Conservation (phyloP, 208 protist genomes). For the Perkinsela sp. region DNA sequence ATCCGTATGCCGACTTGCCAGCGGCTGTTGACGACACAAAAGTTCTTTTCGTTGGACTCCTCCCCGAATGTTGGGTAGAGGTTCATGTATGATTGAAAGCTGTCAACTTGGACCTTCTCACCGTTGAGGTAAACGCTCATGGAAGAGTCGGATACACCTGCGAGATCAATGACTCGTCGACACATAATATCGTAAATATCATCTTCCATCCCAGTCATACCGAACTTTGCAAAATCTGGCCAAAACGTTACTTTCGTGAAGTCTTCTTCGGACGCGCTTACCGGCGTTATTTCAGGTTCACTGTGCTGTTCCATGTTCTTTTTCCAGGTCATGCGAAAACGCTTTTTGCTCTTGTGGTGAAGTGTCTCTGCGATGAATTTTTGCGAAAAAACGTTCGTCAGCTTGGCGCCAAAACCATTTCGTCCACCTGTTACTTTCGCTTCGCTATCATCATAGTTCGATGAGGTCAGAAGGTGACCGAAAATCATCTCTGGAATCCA, state of each 20-base stretch:
- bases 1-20: constrained; percentile 88
- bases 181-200: constrained; percentile 85
- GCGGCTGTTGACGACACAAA: constrained; percentile 58
- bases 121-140: constrained; percentile 87
- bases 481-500: constrained; percentile 99
- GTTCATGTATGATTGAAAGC: constrained; percentile 90
- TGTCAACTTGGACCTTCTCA: constrained; percentile 53
- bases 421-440: constrained; percentile 81
- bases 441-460: constrained; percentile 94
- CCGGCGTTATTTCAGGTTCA: constrained; percentile 52
- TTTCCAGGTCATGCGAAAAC: constrained; percentile 79
- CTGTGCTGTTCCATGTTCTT: constrained; percentile 85
- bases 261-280: constrained; percentile 21
- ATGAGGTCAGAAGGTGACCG: constrained; percentile 90
- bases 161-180: constrained; percentile 94
- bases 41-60: constrained; percentile 31
- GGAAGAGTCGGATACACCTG: constrained; percentile 68
- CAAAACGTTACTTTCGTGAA: constrained; percentile 95
- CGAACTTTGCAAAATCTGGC: constrained; percentile 88
- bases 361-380: constrained; percentile 87
- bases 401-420: constrained; percentile 95
- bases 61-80: constrained; percentile 70
- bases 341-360: constrained; percentile 54
- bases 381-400: constrained; percentile 98
- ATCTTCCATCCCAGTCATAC: constrained; percentile 74